Base-by-base conservation (phyloP, 1,284 basidiomycete species). In the Marasmius tenuissimus region DNA sequence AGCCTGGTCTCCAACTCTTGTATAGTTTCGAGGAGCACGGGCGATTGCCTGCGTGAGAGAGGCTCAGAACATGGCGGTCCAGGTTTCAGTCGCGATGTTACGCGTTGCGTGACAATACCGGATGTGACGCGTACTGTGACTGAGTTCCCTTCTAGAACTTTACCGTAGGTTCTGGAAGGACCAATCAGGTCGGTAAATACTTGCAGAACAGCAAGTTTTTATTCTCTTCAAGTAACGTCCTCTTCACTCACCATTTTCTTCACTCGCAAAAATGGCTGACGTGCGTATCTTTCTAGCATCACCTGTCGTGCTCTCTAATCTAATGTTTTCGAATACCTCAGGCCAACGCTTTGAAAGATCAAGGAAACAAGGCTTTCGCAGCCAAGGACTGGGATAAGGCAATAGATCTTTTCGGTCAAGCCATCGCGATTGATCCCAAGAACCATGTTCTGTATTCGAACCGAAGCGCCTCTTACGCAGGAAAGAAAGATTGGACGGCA, bases 401-500 rank as follows among this genome's bases (percentile, higher is more conserved):
- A 10, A 94, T 96, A 78, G 83, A 89, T 68, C 76, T 92, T 56
- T 98, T 97, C 81, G 86, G 90, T 4, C 85, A 96, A 69, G 96
- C 94, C 20, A 93, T 98, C 73, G 88, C 85, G 49, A 73, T 96
- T 69, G 94, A 98, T 77, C 80, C 90, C 2, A 80, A 79, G 49
- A 94, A 96, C 72, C 92, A 94, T 73, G 95, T 98, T 58, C 83
- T 98, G 20, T 98, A 86, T 78, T 97, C 95, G 6, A 98, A 98
- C 75, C 85, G 96, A 61, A 96, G 93, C 68, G 96, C 96, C 16
- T 92, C 93, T 35, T 87, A 94, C 72, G 85, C 90, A 16, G 94
- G 94, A 18, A 91, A 94, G 79, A 91, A 85, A 69, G 78, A 92
- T 59, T 98, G 88, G 81, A 72, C 76, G 52, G 84, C 83, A 10